Evolutionary conservation across 345 rosid genomes (phyloP), one percentile per base, ranked within the genome.

Genomic region (Turritis glabra): DNA sequence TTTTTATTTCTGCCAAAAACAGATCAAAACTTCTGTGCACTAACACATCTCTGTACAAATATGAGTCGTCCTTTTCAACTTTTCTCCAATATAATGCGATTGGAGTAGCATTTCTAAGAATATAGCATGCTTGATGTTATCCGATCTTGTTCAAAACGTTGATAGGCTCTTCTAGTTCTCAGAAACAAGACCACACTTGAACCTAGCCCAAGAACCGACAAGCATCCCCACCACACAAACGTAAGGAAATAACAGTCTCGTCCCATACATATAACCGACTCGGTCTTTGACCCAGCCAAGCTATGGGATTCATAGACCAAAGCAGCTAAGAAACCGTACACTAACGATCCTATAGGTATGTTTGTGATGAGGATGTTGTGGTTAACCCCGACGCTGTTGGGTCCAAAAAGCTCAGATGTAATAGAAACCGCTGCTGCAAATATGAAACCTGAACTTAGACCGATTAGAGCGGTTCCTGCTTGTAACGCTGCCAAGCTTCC

Each of bases 311-410:
- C 98, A 43, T 91, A 94, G 10, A 91, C 90, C 14, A 89, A 4
- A 8, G 97, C 97, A 8, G 98, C 97, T 9, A 91, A 77, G 69
- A 94, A 52, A 2, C 97, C 98, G 35, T 89, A 94, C 11, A 90
- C 58, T 35, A 91, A 85, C 0, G 98, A 94, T 1, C 98, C 98
- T 0, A 94, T 50, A 1, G 97, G 97, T 46, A 94, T 94, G 64
- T 94, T 94, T 75, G 98, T 91, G 77, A 94, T 94, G 17, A 94
- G 82, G 79, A 94, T 91, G 85, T 94, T 94, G 85, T 94, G 98
- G 78, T 94, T 94, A 50, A 94, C 93, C 3, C 98, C 96, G 0
- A 90, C 82, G 30, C 96, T 89, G 38, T 91, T 91, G 0, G 96
- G 96, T 44, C 98, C 98, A 53, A 94, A 94, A 1, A 94, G 85